Base-by-base conservation (phyloP, 2,329 filamentous ascomycete genomes). In the Cordyceps fumosorosea region DNA sequence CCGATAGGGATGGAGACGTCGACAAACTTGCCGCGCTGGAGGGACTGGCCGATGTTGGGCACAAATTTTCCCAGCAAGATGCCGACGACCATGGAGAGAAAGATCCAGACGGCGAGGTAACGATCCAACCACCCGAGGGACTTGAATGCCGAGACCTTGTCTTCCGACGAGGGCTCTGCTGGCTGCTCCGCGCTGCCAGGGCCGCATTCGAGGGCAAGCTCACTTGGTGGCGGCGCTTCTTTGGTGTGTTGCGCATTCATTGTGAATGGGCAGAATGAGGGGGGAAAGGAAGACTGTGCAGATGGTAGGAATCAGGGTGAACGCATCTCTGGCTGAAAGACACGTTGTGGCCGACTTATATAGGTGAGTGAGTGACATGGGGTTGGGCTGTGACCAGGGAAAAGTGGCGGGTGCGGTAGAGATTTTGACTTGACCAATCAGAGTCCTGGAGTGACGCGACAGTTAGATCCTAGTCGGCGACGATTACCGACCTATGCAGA, bases 61-160 rank as follows among this genome's bases (percentile, higher is more conserved):
- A 89, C 86, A 61, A 89, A 88, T 69, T 90, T 90, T 2, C 86
- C 88, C 0, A 91, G 74, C 0, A 90, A 75, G 48, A 91, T 85
- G 1, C 88, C 88, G n/a, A 89, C 72, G 3, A 81, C 79, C 83
- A 91, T 90, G 47, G 87, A 86, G 0, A 91, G 79, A n/a, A 91
- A 76, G 62, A 91, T 90, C 88, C 88, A 87, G 32, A 86, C 37
- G 1, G 81, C 84, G 0, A 87, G 78, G 67, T 82, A 82, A 6
- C 82, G 80, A 67, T 86, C 83, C 0, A 86, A 75, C 61, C 77
- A 74, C 7, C 81, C 80, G 0, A 86, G 78, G 4, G 77, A 72
- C 60, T 79, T 79, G 70, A 81, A 79, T 1, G 73, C 72, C 0
- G 77, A 79, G 18, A 62, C 63, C 34, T 72, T 69, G 24, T 65